Conservation (phyloP, 495 filamentous ascomycete genomes). For the Xylaria telfairii region DNA sequence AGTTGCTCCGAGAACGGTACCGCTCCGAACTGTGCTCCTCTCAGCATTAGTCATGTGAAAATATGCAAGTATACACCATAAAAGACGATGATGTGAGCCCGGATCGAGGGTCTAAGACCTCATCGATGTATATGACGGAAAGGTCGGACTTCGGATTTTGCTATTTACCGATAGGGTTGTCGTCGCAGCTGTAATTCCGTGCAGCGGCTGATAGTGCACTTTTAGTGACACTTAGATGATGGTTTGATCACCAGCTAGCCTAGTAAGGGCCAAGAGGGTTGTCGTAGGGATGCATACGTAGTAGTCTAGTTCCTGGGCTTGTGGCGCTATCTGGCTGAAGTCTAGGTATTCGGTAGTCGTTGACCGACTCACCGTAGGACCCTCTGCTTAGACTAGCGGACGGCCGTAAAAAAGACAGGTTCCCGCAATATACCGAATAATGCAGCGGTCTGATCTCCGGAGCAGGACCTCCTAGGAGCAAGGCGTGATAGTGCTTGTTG, state of each 20-base stretch:
- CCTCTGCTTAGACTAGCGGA: background rate
- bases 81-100: too few species aligned
- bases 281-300: background rate
- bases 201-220: background rate
- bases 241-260: background rate
- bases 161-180: background rate
- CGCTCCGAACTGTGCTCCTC: background rate
- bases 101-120: background rate
- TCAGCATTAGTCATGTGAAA: background rate
- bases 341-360: background rate
- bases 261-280: background rate
- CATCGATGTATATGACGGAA: background rate
- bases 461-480: background rate
- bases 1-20: background rate
- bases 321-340: background rate
- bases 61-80: background rate
- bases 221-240: background rate
- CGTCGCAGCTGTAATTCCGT: background rate
- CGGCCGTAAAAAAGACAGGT: background rate
- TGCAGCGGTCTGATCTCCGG: conserved; percentile 3
- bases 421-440: background rate
- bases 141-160: background rate
- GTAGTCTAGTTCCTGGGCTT: background rate
- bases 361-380: conserved; percentile 1
- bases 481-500: conserved; percentile 8